Evolutionary conservation across 1,284 basidiomycete species (phyloP).

Genomic region (Ganoderma boninense): DNA sequence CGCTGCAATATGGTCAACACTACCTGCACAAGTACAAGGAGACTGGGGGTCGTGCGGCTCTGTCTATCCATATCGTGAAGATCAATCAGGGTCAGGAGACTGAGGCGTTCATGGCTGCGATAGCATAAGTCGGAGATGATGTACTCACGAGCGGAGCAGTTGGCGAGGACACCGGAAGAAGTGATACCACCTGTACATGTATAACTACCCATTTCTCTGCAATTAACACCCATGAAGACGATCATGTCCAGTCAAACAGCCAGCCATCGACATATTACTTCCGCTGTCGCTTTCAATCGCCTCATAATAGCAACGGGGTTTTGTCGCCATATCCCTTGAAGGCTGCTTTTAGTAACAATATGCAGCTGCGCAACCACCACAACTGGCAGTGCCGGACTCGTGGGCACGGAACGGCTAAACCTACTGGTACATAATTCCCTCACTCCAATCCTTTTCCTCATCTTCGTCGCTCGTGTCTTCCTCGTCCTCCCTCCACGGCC

Average conservation of each 20-base stretch:
- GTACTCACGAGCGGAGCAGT: too few species aligned
- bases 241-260: too few species aligned
- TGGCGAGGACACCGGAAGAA: too few species aligned
- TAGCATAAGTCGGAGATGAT: constrained; percentile 17
- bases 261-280: too few species aligned
- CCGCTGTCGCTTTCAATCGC: too few species aligned
- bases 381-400: neutral
- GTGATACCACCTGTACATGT: too few species aligned
- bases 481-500: constrained; percentile 21
- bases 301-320: too few species aligned
- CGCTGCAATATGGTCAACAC: constrained; percentile 60
- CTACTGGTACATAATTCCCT: constrained; percentile 4
- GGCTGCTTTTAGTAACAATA: too few species aligned
- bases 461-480: constrained; percentile 19
- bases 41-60: constrained; percentile 36
- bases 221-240: too few species aligned
- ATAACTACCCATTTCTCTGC: too few species aligned
- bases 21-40: constrained; percentile 53
- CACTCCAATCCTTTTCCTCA: neutral
- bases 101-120: constrained; percentile 47
- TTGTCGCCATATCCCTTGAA: too few species aligned
- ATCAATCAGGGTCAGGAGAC: constrained; percentile 61
- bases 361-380: neutral
- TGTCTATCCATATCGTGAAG: constrained; percentile 55
- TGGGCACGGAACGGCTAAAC: neutral